phyloP scores from a whole-genome alignment of 805 yeast species.

The Hanseniaspora guilliermondii region DNA sequence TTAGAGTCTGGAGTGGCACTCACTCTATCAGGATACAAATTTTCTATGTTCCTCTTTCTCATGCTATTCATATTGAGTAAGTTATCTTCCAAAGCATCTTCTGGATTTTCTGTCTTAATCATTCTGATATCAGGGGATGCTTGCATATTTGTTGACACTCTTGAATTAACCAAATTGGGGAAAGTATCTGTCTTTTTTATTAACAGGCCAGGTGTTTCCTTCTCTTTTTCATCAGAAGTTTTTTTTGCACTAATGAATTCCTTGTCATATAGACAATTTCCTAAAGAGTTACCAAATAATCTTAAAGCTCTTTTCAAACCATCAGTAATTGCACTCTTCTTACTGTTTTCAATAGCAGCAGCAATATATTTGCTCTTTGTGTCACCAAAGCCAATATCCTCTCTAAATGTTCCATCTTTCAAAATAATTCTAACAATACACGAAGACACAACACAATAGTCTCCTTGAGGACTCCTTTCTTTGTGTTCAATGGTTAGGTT shows the following conservation, averaged over 20 bases:
- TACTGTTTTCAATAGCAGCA: constrained; percentile 70
- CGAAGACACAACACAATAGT: constrained; percentile 53
- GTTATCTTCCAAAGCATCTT: not conserved
- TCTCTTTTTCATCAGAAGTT: not conserved
- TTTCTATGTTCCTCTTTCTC: constrained; percentile 4
- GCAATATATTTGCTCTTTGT: constrained; percentile 61
- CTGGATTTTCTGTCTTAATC: constrained; percentile 23
- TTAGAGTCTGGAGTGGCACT: not conserved
- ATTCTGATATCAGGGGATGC: constrained; percentile 25
- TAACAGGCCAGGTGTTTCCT: constrained; percentile 13
- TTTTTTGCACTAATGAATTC: constrained; percentile 34
- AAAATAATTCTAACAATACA: constrained; percentile 62
- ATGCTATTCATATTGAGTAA: not conserved
- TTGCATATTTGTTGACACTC: constrained; percentile 29
- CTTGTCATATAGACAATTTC: constrained; percentile 74
- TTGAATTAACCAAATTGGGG: constrained; percentile 30
- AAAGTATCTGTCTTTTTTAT: constrained; percentile 10
- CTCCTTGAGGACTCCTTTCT: constrained; percentile 45
- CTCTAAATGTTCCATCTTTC: constrained; percentile 66
- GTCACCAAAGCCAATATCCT: constrained; percentile 78
- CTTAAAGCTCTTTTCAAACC: constrained; percentile 67
- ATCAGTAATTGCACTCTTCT: constrained; percentile 74
- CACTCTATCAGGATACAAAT: not conserved
- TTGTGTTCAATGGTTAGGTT: constrained; percentile 55
- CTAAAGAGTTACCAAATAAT: constrained; percentile 71